Percentiles rank a stretch among this genome's conserved stretches.
These are phyloP conservation scores for Aspergillus thermomutatus DNA, from an alignment of 2,329 filamentous ascomycete genomes.

Conservation along the genomic window DNA sequence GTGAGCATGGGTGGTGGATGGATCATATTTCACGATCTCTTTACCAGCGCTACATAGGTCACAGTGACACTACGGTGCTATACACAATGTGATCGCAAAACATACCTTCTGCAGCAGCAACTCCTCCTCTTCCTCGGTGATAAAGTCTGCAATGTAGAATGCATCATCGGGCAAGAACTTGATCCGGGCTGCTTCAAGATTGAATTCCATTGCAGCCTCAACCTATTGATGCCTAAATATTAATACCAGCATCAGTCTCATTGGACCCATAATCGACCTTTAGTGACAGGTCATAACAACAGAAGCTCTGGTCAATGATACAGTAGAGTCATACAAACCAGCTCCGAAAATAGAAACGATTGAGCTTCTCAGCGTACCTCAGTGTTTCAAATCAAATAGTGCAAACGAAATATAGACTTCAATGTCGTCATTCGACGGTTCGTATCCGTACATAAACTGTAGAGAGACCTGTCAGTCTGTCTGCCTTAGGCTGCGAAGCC, in stretches of 20 bases:
- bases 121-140: constrained; percentile 70
- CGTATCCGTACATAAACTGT: neutral
- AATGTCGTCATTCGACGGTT: constrained; percentile 8
- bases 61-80: neutral
- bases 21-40: neutral
- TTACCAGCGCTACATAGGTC: neutral
- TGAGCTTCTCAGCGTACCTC: neutral
- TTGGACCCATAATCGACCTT: neutral
- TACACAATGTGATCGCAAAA: neutral
- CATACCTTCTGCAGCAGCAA: constrained; percentile 67
- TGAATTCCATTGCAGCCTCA: constrained; percentile 8
- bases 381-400: neutral
- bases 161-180: constrained; percentile 45
- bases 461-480: neutral
- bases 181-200: constrained; percentile 32
- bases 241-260: neutral
- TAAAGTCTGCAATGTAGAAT: constrained; percentile 85
- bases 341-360: neutral
- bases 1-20: neutral
- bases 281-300: neutral
- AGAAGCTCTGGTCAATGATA: neutral
- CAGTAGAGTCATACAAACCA: neutral
- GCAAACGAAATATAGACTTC: neutral
- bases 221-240: neutral
- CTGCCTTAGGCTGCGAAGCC: constrained; percentile 2